Evolutionary conservation across 78 protist species (phyloP).

Genomic region (Thecamonas trahens): DNA sequence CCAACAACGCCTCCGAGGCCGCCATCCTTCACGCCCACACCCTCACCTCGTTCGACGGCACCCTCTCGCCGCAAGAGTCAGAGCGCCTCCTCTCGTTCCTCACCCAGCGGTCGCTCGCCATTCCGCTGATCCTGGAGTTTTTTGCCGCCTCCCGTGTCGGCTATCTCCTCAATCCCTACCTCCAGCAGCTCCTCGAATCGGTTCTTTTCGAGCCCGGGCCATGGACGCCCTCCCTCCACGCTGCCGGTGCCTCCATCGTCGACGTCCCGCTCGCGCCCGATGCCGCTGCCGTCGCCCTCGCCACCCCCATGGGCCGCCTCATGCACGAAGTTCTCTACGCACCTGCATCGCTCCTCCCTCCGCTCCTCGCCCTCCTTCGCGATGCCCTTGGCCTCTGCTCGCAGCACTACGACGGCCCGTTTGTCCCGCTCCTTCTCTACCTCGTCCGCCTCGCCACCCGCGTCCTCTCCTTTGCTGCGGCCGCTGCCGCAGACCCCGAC

Average conservation of each 20-base stretch:
- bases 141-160: slow-evolving; percentile 30
- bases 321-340: slow-evolving; percentile 39
- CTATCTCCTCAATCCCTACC: slow-evolving; percentile 10
- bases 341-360: slow-evolving; percentile 21
- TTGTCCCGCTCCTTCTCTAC: no score
- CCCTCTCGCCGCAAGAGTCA: slow-evolving; percentile 11
- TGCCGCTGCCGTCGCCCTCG: no score
- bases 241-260: neutral
- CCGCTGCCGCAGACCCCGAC: no score
- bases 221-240: neutral
- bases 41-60: slow-evolving; percentile 24
- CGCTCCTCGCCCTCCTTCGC: no score
- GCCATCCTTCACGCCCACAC: no score
- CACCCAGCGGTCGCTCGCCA: slow-evolving; percentile 40
- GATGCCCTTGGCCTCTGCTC: no score
- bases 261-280: neutral
- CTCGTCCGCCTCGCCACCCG: no score
- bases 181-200: slow-evolving; percentile 23
- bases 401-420: no score
- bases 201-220: slow-evolving; percentile 43
- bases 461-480: no score
- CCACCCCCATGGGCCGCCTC: slow-evolving; percentile 46
- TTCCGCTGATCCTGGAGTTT: slow-evolving; percentile 52
- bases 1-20: slow-evolving; percentile 6
- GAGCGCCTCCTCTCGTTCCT: slow-evolving; percentile 38